phyloP scores from a whole-genome alignment of 805 yeast species.

The Starmerella asiatica region DNA sequence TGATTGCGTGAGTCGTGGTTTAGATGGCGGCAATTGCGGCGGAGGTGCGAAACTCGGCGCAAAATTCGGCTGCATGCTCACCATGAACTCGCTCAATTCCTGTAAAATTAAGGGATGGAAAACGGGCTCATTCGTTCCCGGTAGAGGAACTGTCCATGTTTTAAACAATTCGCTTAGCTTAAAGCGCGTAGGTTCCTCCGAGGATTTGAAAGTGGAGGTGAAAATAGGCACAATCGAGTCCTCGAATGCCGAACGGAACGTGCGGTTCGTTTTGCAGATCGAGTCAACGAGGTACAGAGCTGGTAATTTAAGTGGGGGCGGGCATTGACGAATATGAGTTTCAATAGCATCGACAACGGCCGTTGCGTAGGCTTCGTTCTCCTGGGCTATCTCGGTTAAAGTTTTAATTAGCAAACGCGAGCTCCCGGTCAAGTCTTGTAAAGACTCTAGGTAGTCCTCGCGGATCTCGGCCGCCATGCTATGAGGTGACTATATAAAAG shows the following conservation, averaged over 20 bases:
- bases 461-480: conserved; percentile 25
- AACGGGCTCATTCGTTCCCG: conserved; percentile 50
- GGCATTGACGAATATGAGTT: conserved; percentile 54
- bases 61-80: conserved; percentile 1
- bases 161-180: conserved; percentile 66
- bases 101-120: conserved; percentile 59
- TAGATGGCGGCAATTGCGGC: conserved; percentile 3
- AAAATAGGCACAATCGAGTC: conserved; percentile 55
- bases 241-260: conserved; percentile 66
- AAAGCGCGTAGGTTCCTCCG: conserved; percentile 58
- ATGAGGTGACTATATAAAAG: no score
- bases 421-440: conserved; percentile 70
- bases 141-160: conserved; percentile 68
- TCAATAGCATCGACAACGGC: conserved; percentile 67
- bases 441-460: conserved; percentile 56
- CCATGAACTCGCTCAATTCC: conserved; percentile 59
- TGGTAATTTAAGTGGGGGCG: conserved; percentile 73
- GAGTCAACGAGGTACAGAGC: conserved; percentile 80
- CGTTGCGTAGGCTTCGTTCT: conserved; percentile 62
- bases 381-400: conserved; percentile 75
- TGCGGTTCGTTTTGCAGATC: conserved; percentile 44
- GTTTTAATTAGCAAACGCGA: conserved; percentile 81
- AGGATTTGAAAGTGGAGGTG: conserved; percentile 64
- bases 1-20: conserved; percentile 20
- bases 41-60: not conserved